A percentile compares a stretch with the other conserved stretches of the same genome.
Conservation (phyloP, 176 grass and related monocot genomes). For the Oryza nivara region DNA sequence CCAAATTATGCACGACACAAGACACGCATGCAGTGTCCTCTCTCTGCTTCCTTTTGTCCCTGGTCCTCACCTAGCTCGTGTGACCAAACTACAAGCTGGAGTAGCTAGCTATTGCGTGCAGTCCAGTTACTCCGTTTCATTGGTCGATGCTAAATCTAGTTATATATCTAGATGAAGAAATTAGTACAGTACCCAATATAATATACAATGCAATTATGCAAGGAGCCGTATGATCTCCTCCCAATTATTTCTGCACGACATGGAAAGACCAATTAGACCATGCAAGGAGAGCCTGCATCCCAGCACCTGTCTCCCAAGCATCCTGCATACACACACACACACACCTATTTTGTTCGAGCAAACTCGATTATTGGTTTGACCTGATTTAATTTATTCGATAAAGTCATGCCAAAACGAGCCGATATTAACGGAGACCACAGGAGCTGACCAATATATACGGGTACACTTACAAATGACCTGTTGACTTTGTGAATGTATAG, state of each 20-base stretch:
- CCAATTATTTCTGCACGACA: background rate
- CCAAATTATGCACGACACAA: background rate
- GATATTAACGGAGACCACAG: background rate
- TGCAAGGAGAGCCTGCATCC: background rate
- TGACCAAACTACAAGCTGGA: background rate
- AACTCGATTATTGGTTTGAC: background rate
- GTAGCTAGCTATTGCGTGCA: constrained; percentile 27
- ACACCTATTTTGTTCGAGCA: background rate
- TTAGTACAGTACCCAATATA: background rate
- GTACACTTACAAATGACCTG: too few species aligned
- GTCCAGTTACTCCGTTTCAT: background rate
- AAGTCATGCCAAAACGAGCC: background rate
- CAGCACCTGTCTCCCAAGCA: background rate
- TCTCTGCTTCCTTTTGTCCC: background rate
- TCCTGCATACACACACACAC: background rate
- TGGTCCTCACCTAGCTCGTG: constrained; percentile 8
- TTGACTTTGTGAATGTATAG: too few species aligned
- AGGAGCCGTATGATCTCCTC: background rate
- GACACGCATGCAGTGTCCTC: background rate
- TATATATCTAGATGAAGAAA: too few species aligned
- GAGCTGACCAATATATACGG: background rate
- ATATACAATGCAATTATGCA: background rate
- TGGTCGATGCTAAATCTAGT: background rate
- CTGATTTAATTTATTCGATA: background rate
- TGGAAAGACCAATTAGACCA: background rate